Evolutionary conservation across 106 monocot species (phyloP).

Genomic region (Apostasia ramifera): DNA sequence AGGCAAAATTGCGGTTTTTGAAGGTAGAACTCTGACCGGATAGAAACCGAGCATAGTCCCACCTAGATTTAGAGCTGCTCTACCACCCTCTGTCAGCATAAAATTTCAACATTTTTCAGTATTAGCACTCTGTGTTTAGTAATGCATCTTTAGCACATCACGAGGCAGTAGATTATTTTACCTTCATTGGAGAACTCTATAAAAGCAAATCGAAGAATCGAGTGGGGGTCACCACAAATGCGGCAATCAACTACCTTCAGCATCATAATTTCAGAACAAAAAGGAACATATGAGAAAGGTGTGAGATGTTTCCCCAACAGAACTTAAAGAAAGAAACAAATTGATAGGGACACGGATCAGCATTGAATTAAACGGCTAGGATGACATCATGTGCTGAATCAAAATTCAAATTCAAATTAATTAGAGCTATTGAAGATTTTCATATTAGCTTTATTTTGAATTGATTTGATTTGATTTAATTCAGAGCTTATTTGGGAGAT

Average conservation of each 20-base stretch:
- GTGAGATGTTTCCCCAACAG: no score
- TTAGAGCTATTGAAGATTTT: no score
- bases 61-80: conserved; percentile 58
- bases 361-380: no score
- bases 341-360: no score
- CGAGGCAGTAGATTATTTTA: conserved; percentile 10
- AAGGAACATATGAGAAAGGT: not conserved
- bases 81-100: conserved; percentile 44
- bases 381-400: no score
- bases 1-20: conserved; percentile 88
- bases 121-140: no score
- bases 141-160: not conserved
- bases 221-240: conserved; percentile 63
- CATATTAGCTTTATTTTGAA: no score
- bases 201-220: conserved; percentile 69
- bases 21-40: conserved; percentile 74
- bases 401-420: no score
- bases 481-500: no score
- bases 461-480: no score
- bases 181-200: conserved; percentile 59
- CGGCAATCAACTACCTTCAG: conserved; percentile 67
- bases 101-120: not conserved
- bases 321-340: no score
- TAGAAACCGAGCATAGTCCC: conserved; percentile 68
- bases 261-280: conserved; percentile 3